These are phyloP conservation scores for Oropetium thomaeum DNA, from an alignment of 176 grass and related monocot genomes.

Conservation along the genomic window DNA sequence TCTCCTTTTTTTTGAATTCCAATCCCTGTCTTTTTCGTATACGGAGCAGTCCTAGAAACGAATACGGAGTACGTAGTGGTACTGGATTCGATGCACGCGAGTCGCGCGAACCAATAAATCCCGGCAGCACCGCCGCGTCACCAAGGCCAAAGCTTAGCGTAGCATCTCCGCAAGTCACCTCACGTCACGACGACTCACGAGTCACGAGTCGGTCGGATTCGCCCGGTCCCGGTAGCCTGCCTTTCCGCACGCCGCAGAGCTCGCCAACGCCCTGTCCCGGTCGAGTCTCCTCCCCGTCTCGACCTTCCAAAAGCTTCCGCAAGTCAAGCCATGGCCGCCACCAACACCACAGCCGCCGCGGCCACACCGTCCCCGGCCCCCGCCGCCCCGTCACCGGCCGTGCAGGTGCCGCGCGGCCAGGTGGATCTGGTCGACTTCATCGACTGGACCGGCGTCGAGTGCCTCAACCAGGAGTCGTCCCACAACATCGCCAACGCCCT, in stretches of 20 bases:
- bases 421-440: conserved; percentile 98
- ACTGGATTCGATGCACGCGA: too few relatives aligned
- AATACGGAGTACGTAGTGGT: too few relatives aligned
- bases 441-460: conserved; percentile 97
- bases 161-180: not conserved
- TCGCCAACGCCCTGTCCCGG: not conserved
- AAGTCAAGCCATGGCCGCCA: conserved; percentile 31
- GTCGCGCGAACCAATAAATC: too few relatives aligned
- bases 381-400: not conserved
- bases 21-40: too few relatives aligned
- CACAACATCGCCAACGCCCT: conserved; percentile 69
- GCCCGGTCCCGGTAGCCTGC: not conserved
- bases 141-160: not conserved
- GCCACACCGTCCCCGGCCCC: not conserved
- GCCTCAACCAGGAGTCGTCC: conserved; percentile 84
- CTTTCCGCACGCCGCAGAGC: not conserved
- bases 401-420: conserved; percentile 50
- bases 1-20: too few relatives aligned
- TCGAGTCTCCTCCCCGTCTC: not conserved
- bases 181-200: not conserved
- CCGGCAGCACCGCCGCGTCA: conserved; percentile 2
- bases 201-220: not conserved
- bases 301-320: conserved; percentile 43
- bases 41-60: too few relatives aligned
- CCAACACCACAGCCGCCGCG: not conserved